A percentile compares a stretch with the other conserved stretches of the same genome.
phyloP scores from a whole-genome alignment of 1,284 basidiomycete genomes.

The Inonotus obliquus region DNA sequence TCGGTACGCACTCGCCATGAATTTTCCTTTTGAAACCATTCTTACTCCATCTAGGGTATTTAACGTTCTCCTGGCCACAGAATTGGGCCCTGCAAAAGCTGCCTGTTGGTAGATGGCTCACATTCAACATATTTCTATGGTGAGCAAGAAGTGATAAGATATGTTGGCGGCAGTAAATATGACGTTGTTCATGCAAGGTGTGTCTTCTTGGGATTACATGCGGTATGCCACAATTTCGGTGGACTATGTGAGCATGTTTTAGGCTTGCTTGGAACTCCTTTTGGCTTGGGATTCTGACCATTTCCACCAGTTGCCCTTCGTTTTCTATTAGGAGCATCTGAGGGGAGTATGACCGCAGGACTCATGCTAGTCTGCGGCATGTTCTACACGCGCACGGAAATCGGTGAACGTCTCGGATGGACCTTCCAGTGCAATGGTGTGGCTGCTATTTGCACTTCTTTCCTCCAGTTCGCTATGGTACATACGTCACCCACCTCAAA shows the following conservation, averaged over 20 bases:
- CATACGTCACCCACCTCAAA: slow-evolving; percentile 23
- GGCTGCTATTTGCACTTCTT: slow-evolving; percentile 29
- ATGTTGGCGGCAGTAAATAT: not conserved
- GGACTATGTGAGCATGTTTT: slow-evolving; percentile 11
- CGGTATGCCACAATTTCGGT: slow-evolving; percentile 18
- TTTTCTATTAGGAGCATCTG: slow-evolving; percentile 30
- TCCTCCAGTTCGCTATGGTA: slow-evolving; percentile 30
- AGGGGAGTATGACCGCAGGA: slow-evolving; percentile 28
- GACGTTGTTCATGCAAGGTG: slow-evolving; percentile 7
- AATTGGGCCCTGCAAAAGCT: slow-evolving; percentile 28
- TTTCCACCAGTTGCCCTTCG: slow-evolving; percentile 26
- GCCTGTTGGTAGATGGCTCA: slow-evolving; percentile 26
- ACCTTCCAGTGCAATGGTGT: slow-evolving; percentile 29
- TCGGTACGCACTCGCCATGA: slow-evolving; percentile 21
- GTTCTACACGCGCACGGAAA: slow-evolving; percentile 31
- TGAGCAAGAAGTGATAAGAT: not conserved
- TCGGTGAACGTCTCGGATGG: slow-evolving; percentile 29
- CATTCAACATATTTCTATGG: slow-evolving; percentile 19
- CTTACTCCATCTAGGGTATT: slow-evolving; percentile 20
- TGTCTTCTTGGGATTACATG: slow-evolving; percentile 18
- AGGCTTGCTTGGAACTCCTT: not conserved
- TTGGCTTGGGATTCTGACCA: not conserved
- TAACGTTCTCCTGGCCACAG: slow-evolving; percentile 29
- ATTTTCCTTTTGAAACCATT: not conserved
- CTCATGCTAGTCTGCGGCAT: slow-evolving; percentile 29